Conservation (phyloP, 192 early-diverging fungal genomes). For the Cetraspora pellucida region DNA sequence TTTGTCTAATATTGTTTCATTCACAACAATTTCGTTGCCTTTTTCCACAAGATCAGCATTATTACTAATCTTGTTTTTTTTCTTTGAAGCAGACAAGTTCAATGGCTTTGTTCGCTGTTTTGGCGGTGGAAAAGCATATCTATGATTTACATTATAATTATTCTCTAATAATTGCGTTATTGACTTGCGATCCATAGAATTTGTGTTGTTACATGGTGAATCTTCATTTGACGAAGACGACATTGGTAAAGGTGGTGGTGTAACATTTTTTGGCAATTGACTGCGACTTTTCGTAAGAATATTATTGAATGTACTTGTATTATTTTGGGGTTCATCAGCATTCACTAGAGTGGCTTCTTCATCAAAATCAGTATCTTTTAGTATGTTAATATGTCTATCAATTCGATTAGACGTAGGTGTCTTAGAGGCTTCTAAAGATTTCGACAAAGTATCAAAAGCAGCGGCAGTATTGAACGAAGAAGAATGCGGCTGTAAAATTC, state of each 20-base stretch:
- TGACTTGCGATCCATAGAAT: background rate
- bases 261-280: background rate
- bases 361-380: background rate
- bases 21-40: background rate
- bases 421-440: constrained; percentile 1
- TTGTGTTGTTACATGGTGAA: background rate
- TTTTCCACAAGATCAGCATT: background rate
- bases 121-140: background rate
- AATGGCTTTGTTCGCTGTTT: background rate
- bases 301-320: background rate
- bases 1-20: background rate
- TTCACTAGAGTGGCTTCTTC: background rate
- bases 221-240: background rate
- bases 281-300: background rate
- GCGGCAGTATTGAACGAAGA: background rate
- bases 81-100: constrained; percentile 14
- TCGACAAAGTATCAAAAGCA: background rate
- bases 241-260: background rate
- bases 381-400: background rate
- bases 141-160: constrained; percentile 2
- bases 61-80: background rate
- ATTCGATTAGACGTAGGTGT: background rate
- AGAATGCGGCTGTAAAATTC: background rate
- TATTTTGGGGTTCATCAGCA: background rate
- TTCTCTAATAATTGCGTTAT: background rate